These are phyloP conservation scores for Penicillium crustosum DNA, from an alignment of 2,329 filamentous ascomycete genomes.

Conservation along the genomic window DNA sequence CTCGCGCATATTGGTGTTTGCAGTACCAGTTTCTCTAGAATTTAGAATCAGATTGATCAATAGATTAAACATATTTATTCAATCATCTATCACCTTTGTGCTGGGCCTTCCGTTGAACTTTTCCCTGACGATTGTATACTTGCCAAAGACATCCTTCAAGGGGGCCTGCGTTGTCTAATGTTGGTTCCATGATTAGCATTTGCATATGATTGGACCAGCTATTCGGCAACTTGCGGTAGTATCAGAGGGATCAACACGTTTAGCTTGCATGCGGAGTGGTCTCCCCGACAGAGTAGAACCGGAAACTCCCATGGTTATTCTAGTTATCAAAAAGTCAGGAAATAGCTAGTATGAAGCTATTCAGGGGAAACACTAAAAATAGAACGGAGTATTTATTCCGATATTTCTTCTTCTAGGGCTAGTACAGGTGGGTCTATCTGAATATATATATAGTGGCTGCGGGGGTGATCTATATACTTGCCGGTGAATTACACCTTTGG, in stretches of 20 bases:
- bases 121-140: not conserved
- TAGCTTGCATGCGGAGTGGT: not conserved
- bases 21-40: not conserved
- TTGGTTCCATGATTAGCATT: not conserved
- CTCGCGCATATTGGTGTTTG: not conserved
- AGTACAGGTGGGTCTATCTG: not conserved
- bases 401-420: not conserved
- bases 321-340: not conserved
- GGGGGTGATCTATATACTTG: not conserved
- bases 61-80: not conserved
- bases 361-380: not conserved
- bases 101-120: not conserved
- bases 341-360: not conserved
- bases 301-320: not conserved
- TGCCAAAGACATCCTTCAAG: not conserved
- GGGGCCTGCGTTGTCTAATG: not conserved
- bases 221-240: not conserved
- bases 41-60: not conserved
- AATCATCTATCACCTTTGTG: not conserved
- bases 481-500: too few relatives aligned
- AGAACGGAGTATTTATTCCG: not conserved
- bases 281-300: not conserved
- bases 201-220: not conserved
- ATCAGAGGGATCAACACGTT: not conserved
- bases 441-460: not conserved